Evolutionary conservation across 352 stramenopile species (phyloP).

Genomic region (Phytopythium litorale): DNA sequence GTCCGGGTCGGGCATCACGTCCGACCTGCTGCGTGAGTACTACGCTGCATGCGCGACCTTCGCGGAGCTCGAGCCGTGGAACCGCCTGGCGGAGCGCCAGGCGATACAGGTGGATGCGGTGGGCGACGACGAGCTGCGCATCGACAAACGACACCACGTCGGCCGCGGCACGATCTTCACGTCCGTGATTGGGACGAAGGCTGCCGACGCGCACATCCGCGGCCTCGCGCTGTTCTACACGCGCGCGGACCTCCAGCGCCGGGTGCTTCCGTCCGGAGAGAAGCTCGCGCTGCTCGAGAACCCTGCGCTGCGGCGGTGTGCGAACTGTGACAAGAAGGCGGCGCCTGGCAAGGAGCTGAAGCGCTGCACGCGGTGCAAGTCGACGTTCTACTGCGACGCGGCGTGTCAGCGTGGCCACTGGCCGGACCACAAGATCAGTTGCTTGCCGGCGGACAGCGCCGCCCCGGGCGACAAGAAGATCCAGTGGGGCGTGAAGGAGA

Average conservation of each 20-base stretch:
- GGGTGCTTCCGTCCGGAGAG: slow-evolving; percentile 61
- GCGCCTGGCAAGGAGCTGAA: slow-evolving; percentile 53
- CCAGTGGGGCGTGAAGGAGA: slow-evolving; percentile 76
- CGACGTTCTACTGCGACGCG: slow-evolving; percentile 78
- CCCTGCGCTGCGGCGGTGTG: slow-evolving; percentile 62
- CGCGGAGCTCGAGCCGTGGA: slow-evolving; percentile 65
- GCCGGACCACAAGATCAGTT: slow-evolving; percentile 84
- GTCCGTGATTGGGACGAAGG: slow-evolving; percentile 64
- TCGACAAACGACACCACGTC: slow-evolving; percentile 60
- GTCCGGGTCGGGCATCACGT: slow-evolving; percentile 48
- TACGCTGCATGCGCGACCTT: slow-evolving; percentile 66
- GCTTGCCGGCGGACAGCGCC: slow-evolving; percentile 33
- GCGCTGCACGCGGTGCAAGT: slow-evolving; percentile 82
- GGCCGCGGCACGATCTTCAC: slow-evolving; percentile 60
- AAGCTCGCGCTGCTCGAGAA: slow-evolving; percentile 73
- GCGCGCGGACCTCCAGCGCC: slow-evolving; percentile 64
- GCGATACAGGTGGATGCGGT: slow-evolving; percentile 75
- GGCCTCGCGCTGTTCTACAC: slow-evolving; percentile 82
- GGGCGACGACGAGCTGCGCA: slow-evolving; percentile 47
- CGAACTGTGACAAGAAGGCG: slow-evolving; percentile 75
- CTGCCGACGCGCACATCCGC: slow-evolving; percentile 55
- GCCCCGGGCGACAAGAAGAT: slow-evolving; percentile 39
- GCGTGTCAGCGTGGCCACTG: slow-evolving; percentile 73
- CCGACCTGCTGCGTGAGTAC: slow-evolving; percentile 52
- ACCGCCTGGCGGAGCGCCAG: slow-evolving; percentile 62